Conservation (phyloP, 1,284 basidiomycete genomes). For the Cutaneotrichosporon cutaneum region DNA sequence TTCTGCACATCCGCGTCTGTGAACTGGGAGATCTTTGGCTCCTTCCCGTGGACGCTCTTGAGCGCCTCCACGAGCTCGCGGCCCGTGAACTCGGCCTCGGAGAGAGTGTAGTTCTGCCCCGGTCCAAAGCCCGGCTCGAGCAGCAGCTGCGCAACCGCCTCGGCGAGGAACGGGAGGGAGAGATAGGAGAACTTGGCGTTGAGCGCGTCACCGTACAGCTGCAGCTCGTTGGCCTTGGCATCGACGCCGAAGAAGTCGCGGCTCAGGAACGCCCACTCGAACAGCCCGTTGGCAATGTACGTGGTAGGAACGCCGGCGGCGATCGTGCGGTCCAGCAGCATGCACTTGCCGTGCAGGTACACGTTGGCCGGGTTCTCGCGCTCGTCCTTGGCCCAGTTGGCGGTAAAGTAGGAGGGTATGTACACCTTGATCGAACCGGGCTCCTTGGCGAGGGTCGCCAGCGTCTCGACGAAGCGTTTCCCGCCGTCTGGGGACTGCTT, state of each 20-base stretch:
- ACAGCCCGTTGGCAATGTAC: constrained; percentile 17
- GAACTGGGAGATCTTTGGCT: background rate
- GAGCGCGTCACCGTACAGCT: constrained; percentile 14
- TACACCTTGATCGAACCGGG: constrained; percentile 9
- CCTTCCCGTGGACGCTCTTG: constrained; percentile 7
- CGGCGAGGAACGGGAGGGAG: constrained; percentile 12
- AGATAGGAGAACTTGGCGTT: constrained; percentile 1
- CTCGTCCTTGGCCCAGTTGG: constrained; percentile 16
- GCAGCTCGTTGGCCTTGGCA: constrained; percentile 15
- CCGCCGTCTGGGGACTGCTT: constrained; percentile 6
- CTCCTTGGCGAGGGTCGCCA: constrained; percentile 9
- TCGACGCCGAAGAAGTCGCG: constrained; percentile 14
- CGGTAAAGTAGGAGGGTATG: constrained; percentile 23
- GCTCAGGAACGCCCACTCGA: constrained; percentile 12
- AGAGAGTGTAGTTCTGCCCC: constrained; percentile 11
- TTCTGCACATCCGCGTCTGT: constrained; percentile 7
- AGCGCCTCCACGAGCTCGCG: constrained; percentile 13
- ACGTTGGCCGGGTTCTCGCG: background rate
- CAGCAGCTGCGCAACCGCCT: constrained; percentile 15
- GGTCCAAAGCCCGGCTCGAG: constrained; percentile 1
- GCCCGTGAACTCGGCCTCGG: constrained; percentile 16
- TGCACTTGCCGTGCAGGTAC: constrained; percentile 7
- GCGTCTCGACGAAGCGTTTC: background rate
- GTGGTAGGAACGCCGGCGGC: constrained; percentile 15
- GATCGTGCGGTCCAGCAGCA: constrained; percentile 1